Percentiles rank a stretch among this genome's conserved stretches.
phyloP scores from a whole-genome alignment of 176 grass and related monocot genomes.

The Aegilops longissima region DNA sequence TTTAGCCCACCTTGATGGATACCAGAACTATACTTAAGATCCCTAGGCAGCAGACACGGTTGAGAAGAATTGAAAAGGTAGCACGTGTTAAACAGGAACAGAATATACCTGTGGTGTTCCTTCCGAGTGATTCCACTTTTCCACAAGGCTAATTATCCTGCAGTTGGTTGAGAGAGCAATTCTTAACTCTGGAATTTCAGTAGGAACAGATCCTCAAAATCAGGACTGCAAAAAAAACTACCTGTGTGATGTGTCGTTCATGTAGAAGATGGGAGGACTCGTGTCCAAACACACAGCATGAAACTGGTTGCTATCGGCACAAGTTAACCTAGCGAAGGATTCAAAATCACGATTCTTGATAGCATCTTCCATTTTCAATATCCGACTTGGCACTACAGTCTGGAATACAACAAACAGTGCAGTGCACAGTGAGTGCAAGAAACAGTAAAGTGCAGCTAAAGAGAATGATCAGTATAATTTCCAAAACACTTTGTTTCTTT shows the following conservation, averaged over 20 bases:
- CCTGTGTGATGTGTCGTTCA: constrained; percentile 99
- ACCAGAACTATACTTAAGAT: neutral
- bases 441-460: neutral
- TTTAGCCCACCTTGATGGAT: neutral
- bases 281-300: constrained; percentile 98
- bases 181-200: neutral
- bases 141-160: constrained; percentile 90
- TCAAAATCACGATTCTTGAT: constrained; percentile 74
- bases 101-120: constrained; percentile 70
- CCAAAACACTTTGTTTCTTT: neutral
- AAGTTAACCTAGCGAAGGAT: constrained; percentile 86
- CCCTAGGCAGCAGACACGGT: neutral
- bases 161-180: constrained; percentile 1
- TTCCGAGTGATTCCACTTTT: constrained; percentile 83
- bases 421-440: constrained; percentile 1
- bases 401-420: constrained; percentile 38
- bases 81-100: neutral
- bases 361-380: constrained; percentile 84
- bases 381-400: constrained; percentile 68
- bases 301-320: constrained; percentile 95
- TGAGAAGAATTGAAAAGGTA: neutral
- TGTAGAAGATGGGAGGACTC: constrained; percentile 95
- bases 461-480: neutral
- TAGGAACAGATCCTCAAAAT: constrained; percentile 1
- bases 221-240: constrained; percentile 17